Percentiles rank a stretch among this genome's conserved stretches.
These are phyloP conservation scores for Sarocladium kiliense DNA, from an alignment of 2,329 filamentous ascomycete species.

Conservation along the genomic window DNA sequence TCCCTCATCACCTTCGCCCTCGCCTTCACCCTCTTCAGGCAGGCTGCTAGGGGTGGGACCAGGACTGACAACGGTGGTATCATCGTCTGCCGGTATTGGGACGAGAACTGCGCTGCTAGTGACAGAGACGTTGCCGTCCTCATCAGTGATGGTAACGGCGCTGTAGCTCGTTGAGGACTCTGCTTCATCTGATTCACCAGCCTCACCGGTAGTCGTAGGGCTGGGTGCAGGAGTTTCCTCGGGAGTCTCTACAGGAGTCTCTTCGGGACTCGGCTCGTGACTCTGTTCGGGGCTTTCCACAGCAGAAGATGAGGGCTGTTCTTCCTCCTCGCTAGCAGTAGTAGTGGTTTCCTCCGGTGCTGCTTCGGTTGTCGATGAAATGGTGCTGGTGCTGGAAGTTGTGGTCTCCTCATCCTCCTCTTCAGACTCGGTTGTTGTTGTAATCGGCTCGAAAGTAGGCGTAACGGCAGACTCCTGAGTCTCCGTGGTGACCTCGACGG, in stretches of 20 bases:
- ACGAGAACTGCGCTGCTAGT: neutral
- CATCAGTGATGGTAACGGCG: neutral
- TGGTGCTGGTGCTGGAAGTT: neutral
- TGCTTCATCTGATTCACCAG: neutral
- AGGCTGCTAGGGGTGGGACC: neutral
- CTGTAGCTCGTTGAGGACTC: neutral
- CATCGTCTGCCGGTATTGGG: neutral
- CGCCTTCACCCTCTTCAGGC: neutral
- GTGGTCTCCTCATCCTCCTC: conserved; percentile 4
- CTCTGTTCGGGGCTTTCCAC: neutral
- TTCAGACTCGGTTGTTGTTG: conserved; percentile 2
- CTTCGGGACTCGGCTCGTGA: neutral
- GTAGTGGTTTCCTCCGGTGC: neutral
- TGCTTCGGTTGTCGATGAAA: neutral
- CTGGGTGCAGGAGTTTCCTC: neutral
- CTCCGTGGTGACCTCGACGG: conserved; percentile 18
- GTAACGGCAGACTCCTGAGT: conserved; percentile 20
- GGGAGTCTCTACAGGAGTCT: neutral
- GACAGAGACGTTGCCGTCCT: neutral
- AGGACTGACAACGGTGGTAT: neutral
- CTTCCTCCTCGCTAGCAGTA: neutral
- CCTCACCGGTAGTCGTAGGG: neutral
- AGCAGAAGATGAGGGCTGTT: neutral
- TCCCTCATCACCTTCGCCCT: no score
- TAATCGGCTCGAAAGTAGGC: conserved; percentile 16